Percentiles rank a stretch among this genome's conserved stretches.
Evolutionary conservation across 768 basidiomycete genomes (phyloP).

Genomic region (Dictyophora rubrovolvata): DNA sequence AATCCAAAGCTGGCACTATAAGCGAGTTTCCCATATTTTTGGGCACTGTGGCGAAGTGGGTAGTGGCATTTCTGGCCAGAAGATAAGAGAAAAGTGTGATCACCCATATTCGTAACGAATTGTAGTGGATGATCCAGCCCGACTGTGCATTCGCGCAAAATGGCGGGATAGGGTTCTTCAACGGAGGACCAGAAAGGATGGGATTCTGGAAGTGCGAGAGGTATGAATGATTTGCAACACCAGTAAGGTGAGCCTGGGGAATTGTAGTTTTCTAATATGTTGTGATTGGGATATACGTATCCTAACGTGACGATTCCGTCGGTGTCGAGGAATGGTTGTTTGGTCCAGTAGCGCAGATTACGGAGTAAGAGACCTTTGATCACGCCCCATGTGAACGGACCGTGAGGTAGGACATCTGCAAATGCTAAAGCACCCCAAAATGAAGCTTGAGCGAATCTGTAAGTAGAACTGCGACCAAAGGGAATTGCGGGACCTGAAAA

Average conservation of each 20-base stretch:
- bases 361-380: constrained; percentile 65
- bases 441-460: constrained; percentile 74
- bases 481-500: constrained; percentile 56
- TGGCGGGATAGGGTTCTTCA: constrained; percentile 56
- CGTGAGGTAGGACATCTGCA: constrained; percentile 57
- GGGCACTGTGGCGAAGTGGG: constrained; percentile 65
- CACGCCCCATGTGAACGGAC: constrained; percentile 64
- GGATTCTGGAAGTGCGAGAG: constrained; percentile 49
- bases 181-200: constrained; percentile 64
- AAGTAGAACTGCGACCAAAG: constrained; percentile 67
- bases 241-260: constrained; percentile 72
- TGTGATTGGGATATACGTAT: constrained; percentile 59
- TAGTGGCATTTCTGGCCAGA: constrained; percentile 76
- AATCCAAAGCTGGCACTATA: constrained; percentile 75
- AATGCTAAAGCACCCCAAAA: constrained; percentile 71
- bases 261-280: constrained; percentile 74
- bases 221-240: constrained; percentile 70
- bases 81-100: constrained; percentile 62
- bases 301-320: constrained; percentile 69
- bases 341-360: constrained; percentile 63
- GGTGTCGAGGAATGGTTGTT: constrained; percentile 47
- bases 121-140: constrained; percentile 54
- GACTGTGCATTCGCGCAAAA: constrained; percentile 36
- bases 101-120: constrained; percentile 51
- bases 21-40: constrained; percentile 71